Percentiles rank a stretch among this genome's conserved stretches.
These are phyloP conservation scores for Primulina tabacum DNA, from an alignment of 257 asterid species.

Conservation along the genomic window DNA sequence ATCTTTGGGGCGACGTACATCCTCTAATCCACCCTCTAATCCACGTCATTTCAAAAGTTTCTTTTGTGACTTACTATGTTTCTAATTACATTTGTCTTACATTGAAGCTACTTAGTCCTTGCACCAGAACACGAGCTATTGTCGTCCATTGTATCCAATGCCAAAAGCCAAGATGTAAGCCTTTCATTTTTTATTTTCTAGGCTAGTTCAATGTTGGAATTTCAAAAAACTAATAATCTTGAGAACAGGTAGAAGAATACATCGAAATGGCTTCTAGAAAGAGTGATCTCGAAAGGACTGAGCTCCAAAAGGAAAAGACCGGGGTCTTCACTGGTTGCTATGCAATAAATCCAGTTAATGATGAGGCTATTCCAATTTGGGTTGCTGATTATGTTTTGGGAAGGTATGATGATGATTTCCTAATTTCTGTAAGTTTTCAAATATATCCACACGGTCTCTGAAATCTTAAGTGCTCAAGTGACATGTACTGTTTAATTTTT, in stretches of 20 bases:
- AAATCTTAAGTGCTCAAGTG: background rate
- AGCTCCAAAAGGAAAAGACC: conserved; percentile 90
- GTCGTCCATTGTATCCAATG: conserved; percentile 62
- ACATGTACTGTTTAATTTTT: background rate
- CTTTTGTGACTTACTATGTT: conserved; percentile 10
- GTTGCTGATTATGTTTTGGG: conserved; percentile 97
- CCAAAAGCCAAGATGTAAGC: conserved; percentile 65
- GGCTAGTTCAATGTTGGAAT: conserved; percentile 17
- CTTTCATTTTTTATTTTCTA: conserved; percentile 13
- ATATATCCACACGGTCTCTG: conserved; percentile 2
- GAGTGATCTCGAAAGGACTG: conserved; percentile 98
- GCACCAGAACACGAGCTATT: conserved; percentile 85
- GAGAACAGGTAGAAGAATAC: conserved; percentile 79
- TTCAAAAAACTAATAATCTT: conserved; percentile 23
- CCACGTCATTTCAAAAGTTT: conserved; percentile 15
- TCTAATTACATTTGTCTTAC: conserved; percentile 27
- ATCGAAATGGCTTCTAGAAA: conserved; percentile 78
- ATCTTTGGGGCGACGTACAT: conserved; percentile 96
- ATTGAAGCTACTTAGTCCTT: conserved; percentile 75
- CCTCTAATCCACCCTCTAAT: conserved; percentile 17
- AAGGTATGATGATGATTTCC: conserved; percentile 44
- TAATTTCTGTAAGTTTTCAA: conserved; percentile 13
- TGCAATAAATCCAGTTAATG: conserved; percentile 91
- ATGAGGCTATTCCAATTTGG: conserved; percentile 85
- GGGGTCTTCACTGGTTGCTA: conserved; percentile 91